Conservation (phyloP, 495 filamentous ascomycete genomes). For the Podospora comata region DNA sequence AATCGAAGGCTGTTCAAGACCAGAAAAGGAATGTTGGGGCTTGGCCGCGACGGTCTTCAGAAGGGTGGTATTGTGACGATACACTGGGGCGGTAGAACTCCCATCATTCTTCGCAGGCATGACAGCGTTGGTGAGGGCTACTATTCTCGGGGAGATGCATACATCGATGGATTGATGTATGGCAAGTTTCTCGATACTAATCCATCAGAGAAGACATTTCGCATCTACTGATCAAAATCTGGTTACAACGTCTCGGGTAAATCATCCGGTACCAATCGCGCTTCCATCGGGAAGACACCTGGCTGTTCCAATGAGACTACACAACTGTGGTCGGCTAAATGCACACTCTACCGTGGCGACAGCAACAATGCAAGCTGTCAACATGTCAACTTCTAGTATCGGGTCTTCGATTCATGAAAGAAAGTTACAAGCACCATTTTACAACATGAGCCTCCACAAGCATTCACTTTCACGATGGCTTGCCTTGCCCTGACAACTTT, state of each 20-base stretch:
- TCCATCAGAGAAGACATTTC: not conserved
- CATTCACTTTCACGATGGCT: not conserved
- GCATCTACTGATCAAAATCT: not conserved
- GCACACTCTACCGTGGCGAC: not conserved
- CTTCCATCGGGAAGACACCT: not conserved
- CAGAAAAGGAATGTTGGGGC: too few species aligned
- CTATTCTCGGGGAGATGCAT: not conserved
- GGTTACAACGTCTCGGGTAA: not conserved
- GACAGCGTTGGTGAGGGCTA: not conserved
- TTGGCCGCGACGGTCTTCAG: too few species aligned
- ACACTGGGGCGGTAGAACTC: too few species aligned
- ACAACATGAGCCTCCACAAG: not conserved
- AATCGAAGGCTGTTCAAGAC: too few species aligned
- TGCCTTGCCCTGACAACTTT: not conserved
- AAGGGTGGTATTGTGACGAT: too few species aligned
- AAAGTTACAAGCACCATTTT: not conserved
- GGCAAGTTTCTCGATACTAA: not conserved
- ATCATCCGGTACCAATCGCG: not conserved
- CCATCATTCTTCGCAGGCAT: not conserved
- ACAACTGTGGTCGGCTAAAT: not conserved
- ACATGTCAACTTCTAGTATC: not conserved
- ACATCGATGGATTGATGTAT: not conserved
- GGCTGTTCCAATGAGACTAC: not conserved
- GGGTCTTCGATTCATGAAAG: not conserved
- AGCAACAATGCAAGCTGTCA: slow-evolving; percentile 10